phyloP scores from a whole-genome alignment of 2,329 filamentous ascomycete species.

The Setomelanomma holmii region DNA sequence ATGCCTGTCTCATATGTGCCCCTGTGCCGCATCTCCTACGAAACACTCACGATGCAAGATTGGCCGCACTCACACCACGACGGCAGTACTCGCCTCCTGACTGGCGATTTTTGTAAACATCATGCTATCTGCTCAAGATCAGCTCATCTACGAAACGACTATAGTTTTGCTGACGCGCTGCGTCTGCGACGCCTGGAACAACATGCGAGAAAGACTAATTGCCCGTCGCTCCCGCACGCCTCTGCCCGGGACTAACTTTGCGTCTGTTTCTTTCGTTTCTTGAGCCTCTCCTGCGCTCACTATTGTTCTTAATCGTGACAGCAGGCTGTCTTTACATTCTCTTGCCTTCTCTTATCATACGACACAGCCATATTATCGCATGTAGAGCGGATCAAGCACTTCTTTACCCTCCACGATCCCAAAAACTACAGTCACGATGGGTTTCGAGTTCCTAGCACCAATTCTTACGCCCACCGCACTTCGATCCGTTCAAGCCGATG shows the following conservation, averaged over 20 bases:
- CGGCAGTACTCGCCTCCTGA: conserved; percentile 17
- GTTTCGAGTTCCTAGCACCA: conserved; percentile 39
- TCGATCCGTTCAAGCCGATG: conserved; percentile 56
- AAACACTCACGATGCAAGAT: conserved; percentile 27
- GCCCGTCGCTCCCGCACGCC: conserved; percentile 15
- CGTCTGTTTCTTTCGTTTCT: conserved; percentile 13
- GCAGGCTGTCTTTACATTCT: conserved; percentile 26
- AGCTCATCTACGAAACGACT: conserved; percentile 31
- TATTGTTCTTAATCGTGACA: conserved; percentile 16
- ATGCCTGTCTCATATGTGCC: conserved; percentile 29
- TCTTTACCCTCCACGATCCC: not conserved
- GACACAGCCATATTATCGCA: not conserved
- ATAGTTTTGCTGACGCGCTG: conserved; percentile 32
- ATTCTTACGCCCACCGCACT: conserved; percentile 42
- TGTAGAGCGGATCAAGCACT: not conserved
- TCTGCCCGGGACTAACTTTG: conserved; percentile 15
- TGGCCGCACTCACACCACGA: conserved; percentile 14
- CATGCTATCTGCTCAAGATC: conserved; percentile 24
- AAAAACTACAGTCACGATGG: conserved; percentile 23
- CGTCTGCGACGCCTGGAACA: conserved; percentile 17
- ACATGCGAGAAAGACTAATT: conserved; percentile 20
- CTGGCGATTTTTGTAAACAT: conserved; percentile 28
- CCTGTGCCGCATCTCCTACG: conserved; percentile 31
- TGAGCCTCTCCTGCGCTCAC: conserved; percentile 15
- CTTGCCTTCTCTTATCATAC: not conserved